Evolutionary conservation across 495 filamentous ascomycete species (phyloP).

Genomic region (Aspergillus bertholletiae): DNA sequence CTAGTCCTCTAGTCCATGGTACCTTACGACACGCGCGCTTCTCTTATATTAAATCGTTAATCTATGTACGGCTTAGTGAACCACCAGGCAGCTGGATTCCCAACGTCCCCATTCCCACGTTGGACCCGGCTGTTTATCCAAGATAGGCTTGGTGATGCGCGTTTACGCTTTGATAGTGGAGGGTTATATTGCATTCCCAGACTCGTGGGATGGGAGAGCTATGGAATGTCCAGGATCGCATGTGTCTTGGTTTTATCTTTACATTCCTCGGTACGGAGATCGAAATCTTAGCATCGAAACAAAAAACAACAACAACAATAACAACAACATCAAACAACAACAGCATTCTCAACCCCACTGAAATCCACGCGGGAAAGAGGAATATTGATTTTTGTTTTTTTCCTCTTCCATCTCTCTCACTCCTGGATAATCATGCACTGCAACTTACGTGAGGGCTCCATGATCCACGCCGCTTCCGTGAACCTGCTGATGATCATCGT

Average conservation of each 20-base stretch:
- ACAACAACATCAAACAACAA: too few species aligned
- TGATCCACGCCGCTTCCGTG: constrained; percentile 12
- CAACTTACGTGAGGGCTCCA: neutral
- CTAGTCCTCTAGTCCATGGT: neutral
- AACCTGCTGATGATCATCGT: constrained; percentile 11
- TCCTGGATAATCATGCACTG: neutral
- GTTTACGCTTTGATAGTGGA: too few species aligned
- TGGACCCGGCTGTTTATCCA: neutral
- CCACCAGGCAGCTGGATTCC: neutral
- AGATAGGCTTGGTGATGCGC: neutral
- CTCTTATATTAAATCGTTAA: neutral
- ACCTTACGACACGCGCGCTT: neutral
- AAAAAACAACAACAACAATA: too few species aligned
- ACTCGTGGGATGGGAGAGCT: neutral
- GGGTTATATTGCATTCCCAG: neutral
- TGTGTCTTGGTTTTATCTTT: neutral
- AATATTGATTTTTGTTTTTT: too few species aligned
- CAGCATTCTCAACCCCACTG: too few species aligned
- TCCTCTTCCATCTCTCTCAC: too few species aligned
- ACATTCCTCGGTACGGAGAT: neutral
- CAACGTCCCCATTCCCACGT: neutral
- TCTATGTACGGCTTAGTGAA: neutral
- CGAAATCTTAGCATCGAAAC: too few species aligned
- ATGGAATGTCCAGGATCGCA: neutral
- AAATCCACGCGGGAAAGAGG: too few species aligned